Base-by-base conservation (phyloP, 257 asterid species). In the Eucommia ulmoides region DNA sequence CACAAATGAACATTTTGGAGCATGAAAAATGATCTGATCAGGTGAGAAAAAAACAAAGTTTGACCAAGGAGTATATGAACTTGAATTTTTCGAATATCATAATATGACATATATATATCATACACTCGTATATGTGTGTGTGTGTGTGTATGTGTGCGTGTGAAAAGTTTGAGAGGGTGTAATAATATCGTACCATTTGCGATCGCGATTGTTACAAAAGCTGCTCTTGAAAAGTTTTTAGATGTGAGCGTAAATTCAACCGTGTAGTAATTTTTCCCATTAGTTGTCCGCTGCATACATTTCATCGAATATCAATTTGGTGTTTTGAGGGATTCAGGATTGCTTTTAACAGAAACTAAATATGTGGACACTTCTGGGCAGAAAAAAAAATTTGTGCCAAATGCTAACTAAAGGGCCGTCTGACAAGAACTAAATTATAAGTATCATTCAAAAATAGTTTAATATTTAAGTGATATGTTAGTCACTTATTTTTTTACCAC, bases 201-300 rank as follows among this genome's bases (percentile, higher is more conserved):
- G 46, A 87, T 74, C 8, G 94, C 87, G 58, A 87, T 78, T 54
- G 93, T 87, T 45, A 93, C 93, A 54, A 83, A 87, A 53, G 97
- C 94, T 22, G 97, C 76, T 50, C 94, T 64, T 24, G 85, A 50
- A 63, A 87, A 87, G 60, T 78, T 81, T 17, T 74, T 75, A 35
- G 84, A 74, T 14, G 91, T 83, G 44, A 83, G 79, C 24, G 72
- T 55, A 51, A 83, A 87, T 56, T 87, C 94, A 11, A 87, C 80
- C 2, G 91, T 81, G 70, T 71, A 87, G 58, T 87, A 87, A 67
- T 61, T 81, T 72, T 66, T 83, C 20, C 97, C 97, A 8, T 81
- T 79, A 6, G 74, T 50, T 47, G 50, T 83, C 68, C 55, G 76
- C 97, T 83, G 84, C 85, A 61, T n/a, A n/a, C n/a, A n/a, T n/a